Evolutionary conservation across 257 asterid species (phyloP).

Genomic region (Fraxinus excelsior): DNA sequence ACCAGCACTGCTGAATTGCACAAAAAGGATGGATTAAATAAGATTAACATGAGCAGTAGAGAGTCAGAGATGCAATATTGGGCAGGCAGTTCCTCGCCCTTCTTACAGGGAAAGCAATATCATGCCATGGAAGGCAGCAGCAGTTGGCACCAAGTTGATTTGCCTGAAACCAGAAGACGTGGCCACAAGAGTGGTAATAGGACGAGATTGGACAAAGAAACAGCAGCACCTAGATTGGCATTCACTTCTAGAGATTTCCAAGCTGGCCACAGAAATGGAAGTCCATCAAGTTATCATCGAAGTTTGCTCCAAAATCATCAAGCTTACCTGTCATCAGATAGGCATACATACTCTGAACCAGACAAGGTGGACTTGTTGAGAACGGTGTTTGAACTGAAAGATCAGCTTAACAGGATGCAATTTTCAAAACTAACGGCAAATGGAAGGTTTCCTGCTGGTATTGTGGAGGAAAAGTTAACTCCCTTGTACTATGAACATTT

Average conservation of each 20-base stretch:
- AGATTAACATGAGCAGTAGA: conserved; percentile 23
- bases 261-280: conserved; percentile 36
- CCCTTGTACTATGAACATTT: conserved; percentile 34
- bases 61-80: conserved; percentile 36
- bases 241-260: conserved; percentile 36
- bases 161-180: conserved; percentile 36
- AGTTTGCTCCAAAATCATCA: conserved; percentile 42
- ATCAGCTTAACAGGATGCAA: conserved; percentile 61
- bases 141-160: conserved; percentile 33
- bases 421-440: conserved; percentile 32
- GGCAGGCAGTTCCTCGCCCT: conserved; percentile 32
- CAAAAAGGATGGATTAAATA: conserved; percentile 28
- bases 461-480: conserved; percentile 26
- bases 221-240: conserved; percentile 27
- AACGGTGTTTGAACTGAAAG: conserved; percentile 70
- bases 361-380: conserved; percentile 67
- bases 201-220: conserved; percentile 36
- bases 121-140: conserved; percentile 37
- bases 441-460: conserved; percentile 28
- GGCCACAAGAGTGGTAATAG: conserved; percentile 25
- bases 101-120: conserved; percentile 27
- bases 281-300: conserved; percentile 31
- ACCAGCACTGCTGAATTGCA: conserved; percentile 29
- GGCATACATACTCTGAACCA: conserved; percentile 43
- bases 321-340: conserved; percentile 37